Evolutionary conservation across 345 rosid species (phyloP).

Genomic region (Eutrema japonicum): DNA sequence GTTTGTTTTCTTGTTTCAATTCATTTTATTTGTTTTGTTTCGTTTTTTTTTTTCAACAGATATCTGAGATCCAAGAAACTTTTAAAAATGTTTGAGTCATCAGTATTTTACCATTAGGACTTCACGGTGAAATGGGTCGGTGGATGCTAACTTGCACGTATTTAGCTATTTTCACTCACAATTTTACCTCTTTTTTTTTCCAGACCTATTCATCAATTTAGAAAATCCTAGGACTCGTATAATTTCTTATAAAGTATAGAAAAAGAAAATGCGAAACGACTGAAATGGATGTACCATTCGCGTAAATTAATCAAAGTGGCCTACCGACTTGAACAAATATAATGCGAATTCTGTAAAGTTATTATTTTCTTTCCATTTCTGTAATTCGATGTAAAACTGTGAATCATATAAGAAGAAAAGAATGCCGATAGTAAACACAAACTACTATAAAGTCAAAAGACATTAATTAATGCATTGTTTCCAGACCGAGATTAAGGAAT

Average conservation of each 20-base stretch:
- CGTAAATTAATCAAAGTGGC: conserved; percentile 28
- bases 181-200: not conserved
- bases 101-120: conserved; percentile 6
- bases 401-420: conserved; percentile 23
- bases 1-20: not conserved
- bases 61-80: not conserved
- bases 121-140: conserved; percentile 16
- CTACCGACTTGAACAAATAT: conserved; percentile 22
- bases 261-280: not conserved
- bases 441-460: conserved; percentile 14
- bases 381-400: not conserved
- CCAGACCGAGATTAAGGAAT: conserved; percentile 23
- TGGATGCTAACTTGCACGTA: conserved; percentile 36
- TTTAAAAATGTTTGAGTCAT: not conserved
- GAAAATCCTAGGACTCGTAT: conserved; percentile 34
- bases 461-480: conserved; percentile 27
- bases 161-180: conserved; percentile 5
- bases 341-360: conserved; percentile 15
- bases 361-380: not conserved
- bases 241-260: not conserved
- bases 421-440: conserved; percentile 13
- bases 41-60: not conserved
- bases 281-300: conserved; percentile 20
- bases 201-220: conserved; percentile 21
- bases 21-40: not conserved